Evolutionary conservation across 345 rosid species (phyloP), one percentile per base, ranked within the genome.

Genomic region (Barbarea vulgaris): DNA sequence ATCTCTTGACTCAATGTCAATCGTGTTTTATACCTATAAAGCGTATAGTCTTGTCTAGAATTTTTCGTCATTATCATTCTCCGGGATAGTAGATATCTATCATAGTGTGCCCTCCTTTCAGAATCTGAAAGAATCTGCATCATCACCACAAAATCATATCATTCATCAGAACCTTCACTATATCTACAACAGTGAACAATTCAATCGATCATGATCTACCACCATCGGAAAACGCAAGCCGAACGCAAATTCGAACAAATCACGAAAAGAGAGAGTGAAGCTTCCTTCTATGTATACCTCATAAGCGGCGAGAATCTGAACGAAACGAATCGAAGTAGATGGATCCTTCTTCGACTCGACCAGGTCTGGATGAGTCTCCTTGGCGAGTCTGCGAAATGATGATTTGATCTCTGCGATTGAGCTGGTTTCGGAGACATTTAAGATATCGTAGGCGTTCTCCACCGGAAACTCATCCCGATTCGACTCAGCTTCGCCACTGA

Each of bases 51-150:
- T 63, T 79, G 81, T 55, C 64, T 80, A 67, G 84, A 73, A 10
- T 78, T 73, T 55, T 84, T 86, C 74, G 73, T 80, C 78, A 82
- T 19, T 9, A 83, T 69, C 83, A 74, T 85, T 78, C 91, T 86
- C 77, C 87, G 86, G 31, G 95, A 81, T 13, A 84, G 48, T 22
- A 91, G 72, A 77, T 87, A 84, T 31, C 72, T 80, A 76, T 94
- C 98, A 64, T 94, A 94, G 72, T 84, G 85, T 2, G 81, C 79
- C 75, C 92, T 87, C 80, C 72, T 88, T 75, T 81, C 84, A 22
- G 79, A 79, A 86, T 89, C 91, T n/a, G 98, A 93, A 66, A 93
- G 97, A 81, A 93, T 93, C 97, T 91, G 92, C 84, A 85, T 76
- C 59, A 66, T 64, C 61, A 72, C 25, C 70, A 76, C 65, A 30